Evolutionary conservation across 1,284 basidiomycete genomes (phyloP).

Genomic region (Trichosporon ovoides): DNA sequence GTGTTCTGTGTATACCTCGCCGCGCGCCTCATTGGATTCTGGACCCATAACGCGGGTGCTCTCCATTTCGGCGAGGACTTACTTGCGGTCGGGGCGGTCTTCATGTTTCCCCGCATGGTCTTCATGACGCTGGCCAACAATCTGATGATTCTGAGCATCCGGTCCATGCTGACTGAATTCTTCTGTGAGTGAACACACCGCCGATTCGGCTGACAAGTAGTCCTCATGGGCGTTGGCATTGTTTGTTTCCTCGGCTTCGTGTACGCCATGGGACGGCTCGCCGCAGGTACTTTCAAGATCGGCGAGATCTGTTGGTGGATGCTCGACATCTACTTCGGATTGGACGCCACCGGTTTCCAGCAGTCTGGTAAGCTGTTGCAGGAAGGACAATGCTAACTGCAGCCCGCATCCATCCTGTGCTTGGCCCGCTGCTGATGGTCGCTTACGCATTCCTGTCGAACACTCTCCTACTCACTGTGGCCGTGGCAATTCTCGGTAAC

Average conservation of each 20-base stretch:
- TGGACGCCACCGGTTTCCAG: constrained; percentile 79
- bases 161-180: constrained; percentile 49
- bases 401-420: constrained; percentile 66
- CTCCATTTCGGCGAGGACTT: constrained; percentile 50
- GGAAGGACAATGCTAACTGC: constrained; percentile 29
- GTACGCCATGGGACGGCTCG: constrained; percentile 78
- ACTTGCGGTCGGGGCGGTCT: constrained; percentile 58
- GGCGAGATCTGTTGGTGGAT: constrained; percentile 48
- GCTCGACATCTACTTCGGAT: constrained; percentile 62
- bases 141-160: constrained; percentile 54
- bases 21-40: constrained; percentile 65
- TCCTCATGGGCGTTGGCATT: constrained; percentile 75
- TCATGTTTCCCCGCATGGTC: constrained; percentile 80
- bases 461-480: constrained; percentile 54
- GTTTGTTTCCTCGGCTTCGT: constrained; percentile 73
- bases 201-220: constrained; percentile 23
- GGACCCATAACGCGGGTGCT: constrained; percentile 53
- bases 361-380: constrained; percentile 61
- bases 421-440: constrained; percentile 80
- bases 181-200: constrained; percentile 35
- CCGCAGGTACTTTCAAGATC: constrained; percentile 26
- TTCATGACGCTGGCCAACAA: constrained; percentile 85
- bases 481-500: constrained; percentile 75
- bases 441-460: constrained; percentile 80
- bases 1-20: constrained; percentile 69